These are phyloP conservation scores for Astrothelium subdiscretum DNA, from an alignment of 495 filamentous ascomycete species.

Conservation along the genomic window DNA sequence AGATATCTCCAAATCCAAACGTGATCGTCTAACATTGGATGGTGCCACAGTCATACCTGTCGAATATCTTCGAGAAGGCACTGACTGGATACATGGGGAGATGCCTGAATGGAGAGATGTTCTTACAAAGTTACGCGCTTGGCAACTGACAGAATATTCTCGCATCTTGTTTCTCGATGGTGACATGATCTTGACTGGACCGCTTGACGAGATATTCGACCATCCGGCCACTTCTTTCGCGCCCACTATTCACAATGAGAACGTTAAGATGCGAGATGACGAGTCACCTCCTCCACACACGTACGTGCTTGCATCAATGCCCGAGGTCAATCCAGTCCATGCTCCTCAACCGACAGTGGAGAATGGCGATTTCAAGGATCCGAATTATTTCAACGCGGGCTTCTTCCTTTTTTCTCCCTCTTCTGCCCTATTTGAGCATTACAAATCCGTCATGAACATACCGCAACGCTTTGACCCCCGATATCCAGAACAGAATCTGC, in stretches of 20 bases:
- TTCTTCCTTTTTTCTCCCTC: slow-evolving; percentile 17
- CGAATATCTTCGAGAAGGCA: neutral
- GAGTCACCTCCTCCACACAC: slow-evolving; percentile 1
- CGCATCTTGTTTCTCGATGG: neutral
- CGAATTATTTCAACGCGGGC: slow-evolving; percentile 14
- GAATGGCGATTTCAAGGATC: slow-evolving; percentile 7
- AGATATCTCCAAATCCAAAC: neutral
- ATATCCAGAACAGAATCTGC: slow-evolving; percentile 16
- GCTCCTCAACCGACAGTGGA: slow-evolving; percentile 5
- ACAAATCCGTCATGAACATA: slow-evolving; percentile 13
- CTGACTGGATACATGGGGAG: slow-evolving; percentile 1
- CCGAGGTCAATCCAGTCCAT: slow-evolving; percentile 9
- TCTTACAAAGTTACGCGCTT: neutral
- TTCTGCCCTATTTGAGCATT: slow-evolving; percentile 12
- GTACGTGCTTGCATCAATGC: slow-evolving; percentile 13
- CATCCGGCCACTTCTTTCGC: slow-evolving; percentile 7
- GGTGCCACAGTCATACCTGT: neutral
- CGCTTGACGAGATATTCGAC: slow-evolving; percentile 18
- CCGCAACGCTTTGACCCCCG: slow-evolving; percentile 10
- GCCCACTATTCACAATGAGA: neutral
- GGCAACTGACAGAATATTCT: neutral
- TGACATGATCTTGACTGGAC: neutral
- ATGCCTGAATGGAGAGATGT: neutral
- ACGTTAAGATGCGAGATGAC: neutral
- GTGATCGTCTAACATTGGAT: neutral